Evolutionary conservation across 1,139 yeast species (phyloP).

Genomic region (Pichia terricola): DNA sequence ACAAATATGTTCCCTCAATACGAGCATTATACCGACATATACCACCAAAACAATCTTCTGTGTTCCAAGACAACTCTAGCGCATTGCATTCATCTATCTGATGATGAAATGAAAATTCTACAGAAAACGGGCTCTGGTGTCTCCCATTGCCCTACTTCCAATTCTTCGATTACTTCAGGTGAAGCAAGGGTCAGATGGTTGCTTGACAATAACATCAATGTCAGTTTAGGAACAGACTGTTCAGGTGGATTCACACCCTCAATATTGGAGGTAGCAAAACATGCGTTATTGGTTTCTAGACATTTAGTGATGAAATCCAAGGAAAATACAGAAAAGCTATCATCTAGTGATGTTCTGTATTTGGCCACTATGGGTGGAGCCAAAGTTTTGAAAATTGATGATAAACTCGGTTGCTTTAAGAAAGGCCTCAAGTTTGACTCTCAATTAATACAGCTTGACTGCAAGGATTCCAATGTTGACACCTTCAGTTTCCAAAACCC

Average conservation of each 20-base stretch:
- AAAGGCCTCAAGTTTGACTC: constrained; percentile 78
- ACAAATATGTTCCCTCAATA: constrained; percentile 61
- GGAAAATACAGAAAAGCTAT: constrained; percentile 40
- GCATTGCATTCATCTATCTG: constrained; percentile 72
- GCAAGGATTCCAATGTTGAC: constrained; percentile 52
- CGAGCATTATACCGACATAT: constrained; percentile 65
- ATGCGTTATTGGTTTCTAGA: constrained; percentile 75
- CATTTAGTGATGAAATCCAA: constrained; percentile 60
- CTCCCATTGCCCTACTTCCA: constrained; percentile 91
- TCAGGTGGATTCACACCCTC: constrained; percentile 88
- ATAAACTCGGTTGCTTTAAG: constrained; percentile 58
- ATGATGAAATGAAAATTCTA: constrained; percentile 53
- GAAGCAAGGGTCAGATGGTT: constrained; percentile 77
- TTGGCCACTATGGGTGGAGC: constrained; percentile 93
- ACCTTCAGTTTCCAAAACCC: constrained; percentile 60
- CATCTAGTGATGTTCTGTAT: constrained; percentile 63
- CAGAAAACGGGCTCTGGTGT: constrained; percentile 54
- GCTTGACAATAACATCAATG: constrained; percentile 58
- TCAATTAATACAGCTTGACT: constrained; percentile 59
- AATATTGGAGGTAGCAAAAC: constrained; percentile 65
- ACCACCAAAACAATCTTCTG: constrained; percentile 53
- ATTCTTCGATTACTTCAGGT: constrained; percentile 82
- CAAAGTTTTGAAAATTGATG: constrained; percentile 50
- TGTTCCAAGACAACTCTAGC: constrained; percentile 69
- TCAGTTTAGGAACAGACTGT: constrained; percentile 83